Evolutionary conservation across 73 alveolate genomes (phyloP).

Genomic region (Durusdinium trenchii): DNA sequence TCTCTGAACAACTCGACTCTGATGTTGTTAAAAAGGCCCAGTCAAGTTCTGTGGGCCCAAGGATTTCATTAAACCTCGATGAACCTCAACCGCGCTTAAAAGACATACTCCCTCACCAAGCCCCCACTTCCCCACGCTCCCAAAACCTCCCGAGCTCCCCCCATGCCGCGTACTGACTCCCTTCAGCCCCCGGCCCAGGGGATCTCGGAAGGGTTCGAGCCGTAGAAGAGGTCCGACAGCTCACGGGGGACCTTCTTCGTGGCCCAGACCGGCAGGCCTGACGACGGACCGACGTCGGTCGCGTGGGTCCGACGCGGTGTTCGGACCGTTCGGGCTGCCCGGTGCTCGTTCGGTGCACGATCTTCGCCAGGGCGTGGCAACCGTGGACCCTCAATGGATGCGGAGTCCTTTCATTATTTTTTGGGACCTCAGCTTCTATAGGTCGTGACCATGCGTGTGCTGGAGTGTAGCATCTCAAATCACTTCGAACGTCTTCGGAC

Average conservation of each 20-base stretch:
- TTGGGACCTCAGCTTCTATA: too few species aligned
- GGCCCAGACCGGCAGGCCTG: too few species aligned
- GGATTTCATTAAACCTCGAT: neutral
- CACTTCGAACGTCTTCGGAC: too few species aligned
- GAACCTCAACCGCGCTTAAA: neutral
- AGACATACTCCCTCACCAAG: neutral
- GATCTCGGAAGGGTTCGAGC: conserved; percentile 23
- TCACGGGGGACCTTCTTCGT: neutral
- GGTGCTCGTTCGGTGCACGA: too few species aligned
- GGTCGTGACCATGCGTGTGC: too few species aligned
- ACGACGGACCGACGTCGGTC: too few species aligned
- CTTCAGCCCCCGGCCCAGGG: neutral
- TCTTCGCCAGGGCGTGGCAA: neutral
- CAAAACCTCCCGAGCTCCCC: neutral
- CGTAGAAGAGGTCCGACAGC: conserved; percentile 34
- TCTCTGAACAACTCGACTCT: neutral
- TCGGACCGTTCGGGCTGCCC: neutral
- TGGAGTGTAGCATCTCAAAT: too few species aligned
- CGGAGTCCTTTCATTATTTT: neutral
- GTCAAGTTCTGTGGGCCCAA: neutral
- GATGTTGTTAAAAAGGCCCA: neutral
- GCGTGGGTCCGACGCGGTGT: neutral
- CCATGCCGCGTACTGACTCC: neutral
- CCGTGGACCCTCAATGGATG: neutral
- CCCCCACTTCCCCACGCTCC: neutral